Percentiles rank a stretch among this genome's conserved stretches.
These are phyloP conservation scores for Coemansia sp. DNA, from an alignment of 192 early-diverging fungal species.

Conservation along the genomic window DNA sequence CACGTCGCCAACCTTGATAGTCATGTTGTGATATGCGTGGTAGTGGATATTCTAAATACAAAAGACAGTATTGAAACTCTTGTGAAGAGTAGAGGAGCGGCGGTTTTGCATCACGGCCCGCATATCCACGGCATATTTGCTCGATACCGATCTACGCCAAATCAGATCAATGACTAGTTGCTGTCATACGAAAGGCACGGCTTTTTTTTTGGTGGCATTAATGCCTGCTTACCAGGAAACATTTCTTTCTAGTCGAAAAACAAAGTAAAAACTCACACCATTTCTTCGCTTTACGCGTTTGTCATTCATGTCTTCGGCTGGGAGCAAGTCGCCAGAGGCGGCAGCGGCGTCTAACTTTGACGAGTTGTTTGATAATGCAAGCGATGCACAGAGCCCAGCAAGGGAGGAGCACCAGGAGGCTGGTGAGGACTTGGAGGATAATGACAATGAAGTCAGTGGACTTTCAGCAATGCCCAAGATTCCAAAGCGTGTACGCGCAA, in stretches of 20 bases:
- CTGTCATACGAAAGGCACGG: neutral
- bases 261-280: neutral
- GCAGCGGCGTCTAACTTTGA: neutral
- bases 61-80: neutral
- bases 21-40: constrained; percentile 14
- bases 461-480: constrained; percentile 43
- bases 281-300: neutral
- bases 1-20: constrained; percentile 58
- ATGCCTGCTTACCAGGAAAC: neutral
- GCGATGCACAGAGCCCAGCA: neutral
- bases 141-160: neutral
- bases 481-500: constrained; percentile 22
- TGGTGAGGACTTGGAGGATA: neutral
- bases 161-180: neutral
- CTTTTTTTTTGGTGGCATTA: neutral
- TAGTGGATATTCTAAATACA: neutral
- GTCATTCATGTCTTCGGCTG: constrained; percentile 7
- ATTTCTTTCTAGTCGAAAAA: too few relatives aligned
- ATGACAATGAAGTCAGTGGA: neutral
- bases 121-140: neutral
- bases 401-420: neutral
- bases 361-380: constrained; percentile 7
- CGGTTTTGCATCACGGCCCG: too few relatives aligned
- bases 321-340: constrained; percentile 10
- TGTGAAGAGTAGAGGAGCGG: neutral